These are phyloP conservation scores for Debaryomyces sp. DNA, from an alignment of 1,139 yeast genomes.

Conservation along the genomic window DNA sequence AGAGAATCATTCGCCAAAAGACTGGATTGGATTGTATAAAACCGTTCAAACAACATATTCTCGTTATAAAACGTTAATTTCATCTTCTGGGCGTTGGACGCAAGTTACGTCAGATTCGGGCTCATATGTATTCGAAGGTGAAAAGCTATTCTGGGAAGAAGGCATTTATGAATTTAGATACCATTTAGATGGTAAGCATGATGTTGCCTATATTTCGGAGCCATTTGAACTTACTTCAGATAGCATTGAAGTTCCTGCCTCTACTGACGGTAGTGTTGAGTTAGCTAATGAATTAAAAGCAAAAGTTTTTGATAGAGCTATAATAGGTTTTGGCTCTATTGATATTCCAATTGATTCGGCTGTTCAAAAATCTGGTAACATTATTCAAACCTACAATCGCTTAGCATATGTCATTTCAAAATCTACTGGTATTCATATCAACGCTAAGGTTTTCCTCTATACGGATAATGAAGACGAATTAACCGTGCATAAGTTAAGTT, in stretches of 20 bases:
- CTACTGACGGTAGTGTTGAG: slow-evolving; percentile 20
- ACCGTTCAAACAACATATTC: slow-evolving; percentile 64
- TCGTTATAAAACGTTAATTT: slow-evolving; percentile 58
- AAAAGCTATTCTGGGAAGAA: slow-evolving; percentile 62
- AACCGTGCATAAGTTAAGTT: slow-evolving; percentile 36
- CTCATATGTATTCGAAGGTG: slow-evolving; percentile 50
- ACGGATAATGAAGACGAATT: slow-evolving; percentile 34
- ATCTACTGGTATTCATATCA: slow-evolving; percentile 43
- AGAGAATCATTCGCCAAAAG: slow-evolving; percentile 42
- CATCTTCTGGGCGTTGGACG: slow-evolving; percentile 75
- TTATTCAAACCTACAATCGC: slow-evolving; percentile 34
- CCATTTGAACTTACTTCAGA: slow-evolving; percentile 68
- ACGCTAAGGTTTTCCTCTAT: slow-evolving; percentile 40
- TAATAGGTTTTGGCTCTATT: slow-evolving; percentile 25
- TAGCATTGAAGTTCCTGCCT: slow-evolving; percentile 38
- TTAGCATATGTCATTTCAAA: slow-evolving; percentile 38
- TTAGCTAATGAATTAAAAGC: slow-evolving; percentile 37
- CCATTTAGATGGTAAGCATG: slow-evolving; percentile 71
- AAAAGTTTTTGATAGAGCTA: slow-evolving; percentile 35
- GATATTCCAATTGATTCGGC: slow-evolving; percentile 29
- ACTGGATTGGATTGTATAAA: slow-evolving; percentile 82
- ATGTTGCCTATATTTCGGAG: slow-evolving; percentile 64
- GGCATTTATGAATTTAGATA: slow-evolving; percentile 81
- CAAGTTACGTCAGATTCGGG: slow-evolving; percentile 53
- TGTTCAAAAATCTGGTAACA: slow-evolving; percentile 31